Conservation (phyloP, 257 asterid species). For the Prunella vulgaris region DNA sequence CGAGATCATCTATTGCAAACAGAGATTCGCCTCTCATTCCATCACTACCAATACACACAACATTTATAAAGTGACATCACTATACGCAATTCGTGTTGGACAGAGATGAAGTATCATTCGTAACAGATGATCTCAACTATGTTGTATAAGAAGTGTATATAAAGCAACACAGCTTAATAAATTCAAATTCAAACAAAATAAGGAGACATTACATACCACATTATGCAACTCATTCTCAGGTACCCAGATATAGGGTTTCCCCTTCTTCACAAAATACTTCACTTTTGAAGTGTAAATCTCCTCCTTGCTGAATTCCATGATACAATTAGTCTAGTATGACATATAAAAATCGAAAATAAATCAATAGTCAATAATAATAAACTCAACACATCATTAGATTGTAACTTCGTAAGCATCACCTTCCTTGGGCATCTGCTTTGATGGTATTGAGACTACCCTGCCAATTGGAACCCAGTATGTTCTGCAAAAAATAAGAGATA, state of each 20-base stretch:
- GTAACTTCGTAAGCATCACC: constrained; percentile 31
- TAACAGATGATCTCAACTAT: background rate
- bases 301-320: constrained; percentile 53
- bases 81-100: background rate
- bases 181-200: background rate
- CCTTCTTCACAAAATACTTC: constrained; percentile 70
- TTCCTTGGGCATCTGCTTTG: constrained; percentile 79
- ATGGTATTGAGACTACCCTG: constrained; percentile 73
- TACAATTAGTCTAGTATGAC: background rate
- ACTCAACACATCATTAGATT: background rate
- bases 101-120: background rate
- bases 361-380: background rate
- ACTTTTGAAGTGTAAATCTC: constrained; percentile 76
- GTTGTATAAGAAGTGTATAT: background rate
- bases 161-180: background rate
- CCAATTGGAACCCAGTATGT: constrained; percentile 82
- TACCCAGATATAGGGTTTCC: constrained; percentile 80
- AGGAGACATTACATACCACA: constrained; percentile 49
- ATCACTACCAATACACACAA: background rate
- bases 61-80: background rate
- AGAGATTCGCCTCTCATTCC: background rate
- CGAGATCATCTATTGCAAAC: background rate
- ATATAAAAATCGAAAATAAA: background rate
- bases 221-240: constrained; percentile 85
- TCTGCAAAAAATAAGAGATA: constrained; percentile 34